Evolutionary conservation across 23 red algal genomes (phyloP), one percentile per base, ranked within the genome.

Genomic region (Gracilaria gracilis): DNA sequence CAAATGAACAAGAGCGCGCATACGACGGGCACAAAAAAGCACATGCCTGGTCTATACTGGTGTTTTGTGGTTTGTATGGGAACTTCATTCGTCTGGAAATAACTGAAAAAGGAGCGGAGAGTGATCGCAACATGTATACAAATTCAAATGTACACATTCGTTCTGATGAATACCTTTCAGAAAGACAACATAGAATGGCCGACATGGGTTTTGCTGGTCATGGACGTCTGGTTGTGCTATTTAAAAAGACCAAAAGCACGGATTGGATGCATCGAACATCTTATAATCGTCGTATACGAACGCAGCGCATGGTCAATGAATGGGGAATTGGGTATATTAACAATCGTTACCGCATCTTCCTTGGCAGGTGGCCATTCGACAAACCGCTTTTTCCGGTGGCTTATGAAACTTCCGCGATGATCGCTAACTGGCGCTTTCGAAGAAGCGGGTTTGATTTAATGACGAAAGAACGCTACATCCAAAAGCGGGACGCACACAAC

Each of bases 241-340:
- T 4, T 53, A 89, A 89, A 64, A 27, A 42, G 8, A 89, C 61
- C 25, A 35, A 79, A n/a, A 89, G 72, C 47, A 80, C 71, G 14
- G n/a, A 48, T 9, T 89, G 86, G 54, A 40, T 80, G 23, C 65
- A 80, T 71, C 42, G 71, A 8, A 24, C 20, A 17, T 5, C n/a
- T 16, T 55, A 89, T 31, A 79, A 80, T 73, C 23, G 69, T 25
- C 19, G 31, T 29, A 79, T 89, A 31, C 16, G 86, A 38, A 65
- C 24, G 34, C 86, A 80, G 23, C 50, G 67, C 61, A 89, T 89
- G 86, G 75, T 89, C 12, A 80, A 79, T 34, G 75, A 89, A 71
- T 79, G 75, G 72, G 86, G 86, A 27, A 67, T 80, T 48, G 70
- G 86, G 12, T 80, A 62, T 65, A 64, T 89, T 27, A 80, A 78